These are phyloP conservation scores for Globisporangium middletonii DNA, from an alignment of 352 stramenopile genomes.

Conservation along the genomic window DNA sequence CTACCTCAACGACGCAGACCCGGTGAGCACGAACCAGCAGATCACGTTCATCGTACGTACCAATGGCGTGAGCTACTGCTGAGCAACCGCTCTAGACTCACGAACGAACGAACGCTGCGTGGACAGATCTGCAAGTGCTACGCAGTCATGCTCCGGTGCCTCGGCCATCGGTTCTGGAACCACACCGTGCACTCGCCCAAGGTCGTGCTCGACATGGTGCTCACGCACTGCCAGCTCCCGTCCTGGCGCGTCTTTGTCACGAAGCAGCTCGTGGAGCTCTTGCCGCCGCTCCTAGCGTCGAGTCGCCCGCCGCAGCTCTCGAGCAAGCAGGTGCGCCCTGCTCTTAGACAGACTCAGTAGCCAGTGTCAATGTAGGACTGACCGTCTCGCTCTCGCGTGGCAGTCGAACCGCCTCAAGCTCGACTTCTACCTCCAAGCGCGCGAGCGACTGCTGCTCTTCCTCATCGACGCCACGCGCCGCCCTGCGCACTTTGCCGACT, in stretches of 20 bases:
- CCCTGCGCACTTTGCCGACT: constrained; percentile 41
- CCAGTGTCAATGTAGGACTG: background rate
- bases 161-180: constrained; percentile 81
- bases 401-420: constrained; percentile 46
- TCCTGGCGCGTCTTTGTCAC: constrained; percentile 74
- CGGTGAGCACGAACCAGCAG: constrained; percentile 51
- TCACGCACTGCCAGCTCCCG: constrained; percentile 55
- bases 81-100: background rate
- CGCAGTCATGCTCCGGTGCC: constrained; percentile 55
- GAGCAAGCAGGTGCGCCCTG: constrained; percentile 24
- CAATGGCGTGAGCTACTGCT: background rate
- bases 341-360: background rate
- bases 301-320: constrained; percentile 61
- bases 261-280: constrained; percentile 75
- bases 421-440: constrained; percentile 53
- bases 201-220: constrained; percentile 58
- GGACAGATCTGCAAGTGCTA: constrained; percentile 79
- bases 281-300: constrained; percentile 56
- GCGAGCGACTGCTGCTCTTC: constrained; percentile 46
- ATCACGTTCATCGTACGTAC: constrained; percentile 71
- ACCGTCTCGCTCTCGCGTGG: background rate
- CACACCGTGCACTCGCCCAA: constrained; percentile 66
- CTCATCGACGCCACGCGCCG: constrained; percentile 45
- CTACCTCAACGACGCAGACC: constrained; percentile 70
- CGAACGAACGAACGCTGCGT: background rate